These are phyloP conservation scores for Lolium perenne DNA, from an alignment of 176 grass and related monocot genomes.

Conservation along the genomic window DNA sequence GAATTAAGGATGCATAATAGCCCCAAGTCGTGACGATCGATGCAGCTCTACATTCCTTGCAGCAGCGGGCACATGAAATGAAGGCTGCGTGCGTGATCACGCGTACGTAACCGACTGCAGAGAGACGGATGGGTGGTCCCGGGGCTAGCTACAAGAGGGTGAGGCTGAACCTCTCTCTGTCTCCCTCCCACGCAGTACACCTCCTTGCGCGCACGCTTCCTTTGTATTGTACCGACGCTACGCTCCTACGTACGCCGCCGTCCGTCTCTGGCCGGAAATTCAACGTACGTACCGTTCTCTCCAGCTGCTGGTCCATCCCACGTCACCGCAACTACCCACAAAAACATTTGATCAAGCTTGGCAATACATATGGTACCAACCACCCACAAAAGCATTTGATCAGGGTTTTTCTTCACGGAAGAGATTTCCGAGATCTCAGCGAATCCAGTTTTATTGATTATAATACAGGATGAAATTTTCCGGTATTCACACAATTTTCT, in stretches of 20 bases:
- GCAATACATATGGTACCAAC: too few relatives aligned
- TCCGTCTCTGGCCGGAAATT: background rate
- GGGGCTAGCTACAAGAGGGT: background rate
- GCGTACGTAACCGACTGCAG: background rate
- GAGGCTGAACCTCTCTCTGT: background rate
- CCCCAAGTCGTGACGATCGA: background rate
- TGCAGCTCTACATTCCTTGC: background rate
- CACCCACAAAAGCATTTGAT: background rate
- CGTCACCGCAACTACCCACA: background rate
- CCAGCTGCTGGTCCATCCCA: background rate
- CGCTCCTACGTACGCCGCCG: background rate
- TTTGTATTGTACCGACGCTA: slow-evolving; percentile 26
- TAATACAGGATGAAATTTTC: too few relatives aligned
- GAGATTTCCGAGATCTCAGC: too few relatives aligned
- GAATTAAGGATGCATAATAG: background rate
- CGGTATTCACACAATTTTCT: too few relatives aligned
- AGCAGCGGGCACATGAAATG: slow-evolving; percentile 26
- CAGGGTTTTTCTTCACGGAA: too few relatives aligned
- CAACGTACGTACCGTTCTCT: background rate
- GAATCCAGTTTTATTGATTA: too few relatives aligned
- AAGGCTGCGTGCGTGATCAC: slow-evolving; percentile 10
- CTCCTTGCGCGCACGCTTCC: slow-evolving; percentile 30
- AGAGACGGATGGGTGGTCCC: background rate
- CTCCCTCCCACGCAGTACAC: background rate
- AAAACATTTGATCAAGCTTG: background rate